Base-by-base conservation (phyloP, 2,329 filamentous ascomycete genomes). In the Aspergillus sclerotialis region DNA sequence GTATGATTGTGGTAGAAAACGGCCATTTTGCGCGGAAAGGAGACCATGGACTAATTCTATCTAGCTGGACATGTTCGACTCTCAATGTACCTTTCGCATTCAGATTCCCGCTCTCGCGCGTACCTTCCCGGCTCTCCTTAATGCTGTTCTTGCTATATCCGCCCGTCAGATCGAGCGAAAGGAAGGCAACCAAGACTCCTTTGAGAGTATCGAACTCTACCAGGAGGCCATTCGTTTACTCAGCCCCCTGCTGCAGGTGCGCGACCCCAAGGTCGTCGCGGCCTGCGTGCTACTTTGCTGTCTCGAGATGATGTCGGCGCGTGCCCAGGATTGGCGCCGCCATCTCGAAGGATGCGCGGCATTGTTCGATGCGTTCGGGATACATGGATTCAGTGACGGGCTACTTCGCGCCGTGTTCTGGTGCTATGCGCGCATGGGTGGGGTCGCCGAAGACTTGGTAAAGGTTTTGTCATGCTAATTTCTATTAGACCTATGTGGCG, bases 11-110 rank as follows among this genome's bases (percentile, higher is more conserved):
- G 21, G n/a, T n/a, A n/a, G n/a, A n/a, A n/a, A n/a, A n/a, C n/a
- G n/a, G n/a, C n/a, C n/a, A n/a, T n/a, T n/a, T n/a, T n/a, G n/a
- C n/a, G n/a, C n/a, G n/a, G 12, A n/a, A 18, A 33, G 26, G 31
- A 18, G 21, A 28, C 8, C 25, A 16, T 33, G 15, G 9, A 19
- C 30, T 30, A 24, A n/a, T 32, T 12, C n/a, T n/a, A n/a, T n/a
- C n/a, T 29, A 70, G 69, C 65, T 78, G 3, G 74, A 78, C 44
- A 77, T 75, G 52, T 75, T 76, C 33, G 73, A 78, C 38, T 60
- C 63, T 17, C 56, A 68, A 10, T 67, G 68, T 9, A 66, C 68
- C 28, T 77, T 78, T 45, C 68, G 69, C 12, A 65, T 69, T 1
- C 63, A 70, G 8, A 56, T 77, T 3, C 68, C 73, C 0, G 53